These are phyloP conservation scores for Piromyces finnis DNA, from an alignment of 192 early-diverging fungal genomes.

Conservation along the genomic window DNA sequence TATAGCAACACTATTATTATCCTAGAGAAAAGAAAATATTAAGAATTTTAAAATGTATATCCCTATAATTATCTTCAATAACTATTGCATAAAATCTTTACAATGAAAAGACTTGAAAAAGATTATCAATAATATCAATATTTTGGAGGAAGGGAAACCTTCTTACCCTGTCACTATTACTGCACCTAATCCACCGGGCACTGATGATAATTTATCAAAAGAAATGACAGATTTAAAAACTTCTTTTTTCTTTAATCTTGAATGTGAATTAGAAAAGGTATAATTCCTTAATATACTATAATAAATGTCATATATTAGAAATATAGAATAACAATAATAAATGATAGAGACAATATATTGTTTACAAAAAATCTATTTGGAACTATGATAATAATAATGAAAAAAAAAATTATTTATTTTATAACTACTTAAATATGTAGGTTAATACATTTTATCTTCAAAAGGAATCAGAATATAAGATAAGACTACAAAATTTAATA, in stretches of 20 bases:
- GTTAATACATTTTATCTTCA: not conserved
- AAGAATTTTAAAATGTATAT: no score
- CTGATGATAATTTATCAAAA: not conserved
- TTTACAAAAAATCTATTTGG: no score
- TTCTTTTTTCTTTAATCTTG: conserved; percentile 92
- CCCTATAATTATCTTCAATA: no score
- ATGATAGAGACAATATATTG: no score
- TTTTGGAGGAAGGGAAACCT: not conserved
- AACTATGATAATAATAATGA: no score
- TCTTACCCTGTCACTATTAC: not conserved
- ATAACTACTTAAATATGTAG: not conserved
- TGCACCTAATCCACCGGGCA: not conserved
- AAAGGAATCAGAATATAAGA: not conserved
- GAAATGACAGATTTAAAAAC: conserved; percentile 73
- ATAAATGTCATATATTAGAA: no score
- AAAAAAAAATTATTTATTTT: not conserved
- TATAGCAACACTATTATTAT: no score
- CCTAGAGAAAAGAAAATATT: no score
- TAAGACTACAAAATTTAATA: not conserved
- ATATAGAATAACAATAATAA: no score
- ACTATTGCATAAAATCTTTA: no score
- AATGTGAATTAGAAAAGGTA: conserved; percentile 94
- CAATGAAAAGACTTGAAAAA: not conserved
- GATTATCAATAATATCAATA: not conserved
- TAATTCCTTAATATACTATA: no score